These are phyloP conservation scores for Somion occarium DNA, from an alignment of 1,284 basidiomycete species.

Conservation along the genomic window DNA sequence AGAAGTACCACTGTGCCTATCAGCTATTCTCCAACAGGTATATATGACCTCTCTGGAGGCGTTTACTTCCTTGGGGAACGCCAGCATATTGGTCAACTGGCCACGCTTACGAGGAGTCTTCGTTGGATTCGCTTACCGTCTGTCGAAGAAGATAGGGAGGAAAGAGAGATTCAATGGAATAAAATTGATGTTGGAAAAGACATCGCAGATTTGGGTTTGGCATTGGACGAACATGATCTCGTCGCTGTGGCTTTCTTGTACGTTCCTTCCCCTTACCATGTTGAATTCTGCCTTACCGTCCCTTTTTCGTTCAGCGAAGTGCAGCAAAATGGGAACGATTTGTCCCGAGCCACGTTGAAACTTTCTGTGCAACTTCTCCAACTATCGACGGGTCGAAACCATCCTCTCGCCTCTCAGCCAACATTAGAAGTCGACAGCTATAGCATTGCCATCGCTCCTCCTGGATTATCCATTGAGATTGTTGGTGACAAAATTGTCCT, in stretches of 20 bases:
- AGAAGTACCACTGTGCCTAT: not conserved
- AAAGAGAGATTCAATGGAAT: not conserved
- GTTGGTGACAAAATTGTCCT: not conserved
- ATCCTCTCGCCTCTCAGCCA: not conserved
- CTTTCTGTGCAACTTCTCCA: not conserved
- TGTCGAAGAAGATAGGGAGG: not conserved
- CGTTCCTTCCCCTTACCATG: no score
- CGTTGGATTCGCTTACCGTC: not conserved
- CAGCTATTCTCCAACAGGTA: not conserved
- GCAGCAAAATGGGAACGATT: no score
- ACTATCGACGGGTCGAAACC: not conserved
- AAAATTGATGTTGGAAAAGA: not conserved
- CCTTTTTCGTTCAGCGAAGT: no score
- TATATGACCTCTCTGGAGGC: not conserved
- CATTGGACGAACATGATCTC: not conserved
- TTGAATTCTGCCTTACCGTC: no score
- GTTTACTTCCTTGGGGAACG: not conserved
- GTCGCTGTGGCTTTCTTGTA: not conserved
- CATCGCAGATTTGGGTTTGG: not conserved
- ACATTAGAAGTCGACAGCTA: not conserved
- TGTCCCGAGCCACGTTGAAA: no score
- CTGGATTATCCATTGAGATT: not conserved
- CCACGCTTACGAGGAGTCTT: not conserved
- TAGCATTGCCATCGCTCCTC: not conserved
- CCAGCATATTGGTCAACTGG: not conserved